Evolutionary conservation across 306 rosid genomes (phyloP).

Genomic region (Benincasa hispida): DNA sequence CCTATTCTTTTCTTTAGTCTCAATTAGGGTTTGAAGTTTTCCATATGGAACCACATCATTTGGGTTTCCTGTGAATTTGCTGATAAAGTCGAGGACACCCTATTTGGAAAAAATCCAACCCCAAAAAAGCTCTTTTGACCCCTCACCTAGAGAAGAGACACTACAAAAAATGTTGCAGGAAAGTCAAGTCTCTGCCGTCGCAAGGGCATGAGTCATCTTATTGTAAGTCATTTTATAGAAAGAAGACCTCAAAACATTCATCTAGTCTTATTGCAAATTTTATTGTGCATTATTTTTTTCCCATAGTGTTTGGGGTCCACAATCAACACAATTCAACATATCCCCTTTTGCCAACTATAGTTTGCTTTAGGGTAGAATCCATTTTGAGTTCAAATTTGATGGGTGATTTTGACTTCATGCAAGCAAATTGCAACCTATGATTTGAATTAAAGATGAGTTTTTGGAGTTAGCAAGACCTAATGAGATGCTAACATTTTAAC

Average conservation of each 20-base stretch:
- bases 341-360: background rate
- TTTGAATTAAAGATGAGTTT: background rate
- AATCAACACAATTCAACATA: background rate
- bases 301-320: background rate
- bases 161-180: too few species aligned
- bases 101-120: too few species aligned
- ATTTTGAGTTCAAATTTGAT: background rate
- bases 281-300: too few species aligned
- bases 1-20: slow-evolving; percentile 6
- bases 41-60: slow-evolving; percentile 5
- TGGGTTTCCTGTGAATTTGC: slow-evolving; percentile 5
- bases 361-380: background rate
- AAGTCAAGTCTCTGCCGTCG: too few species aligned
- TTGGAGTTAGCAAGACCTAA: background rate
- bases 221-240: too few species aligned
- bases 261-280: too few species aligned
- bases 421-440: background rate
- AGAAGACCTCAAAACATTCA: too few species aligned
- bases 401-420: background rate
- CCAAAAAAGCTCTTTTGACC: too few species aligned
- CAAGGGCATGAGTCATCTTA: too few species aligned
- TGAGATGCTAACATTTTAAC: background rate
- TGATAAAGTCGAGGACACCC: too few species aligned
- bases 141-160: too few species aligned
- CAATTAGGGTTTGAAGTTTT: background rate